phyloP scores from a whole-genome alignment of 140 eudicot species.

The Ambrosia hybrid region DNA sequence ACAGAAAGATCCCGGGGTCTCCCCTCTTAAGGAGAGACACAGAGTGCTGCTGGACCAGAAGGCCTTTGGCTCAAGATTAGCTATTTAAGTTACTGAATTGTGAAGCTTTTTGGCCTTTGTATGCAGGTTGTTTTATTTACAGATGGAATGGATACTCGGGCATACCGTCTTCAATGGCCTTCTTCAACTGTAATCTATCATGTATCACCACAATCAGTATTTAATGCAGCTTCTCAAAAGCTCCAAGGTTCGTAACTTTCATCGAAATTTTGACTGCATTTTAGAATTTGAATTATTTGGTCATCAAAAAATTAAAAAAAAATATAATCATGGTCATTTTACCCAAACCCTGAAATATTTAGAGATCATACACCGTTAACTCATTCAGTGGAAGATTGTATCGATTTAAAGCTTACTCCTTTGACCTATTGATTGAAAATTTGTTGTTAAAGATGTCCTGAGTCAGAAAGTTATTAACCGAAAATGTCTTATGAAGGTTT shows the following conservation, averaged over 20 bases:
- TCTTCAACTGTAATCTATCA: slow-evolving; percentile 71
- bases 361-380: not conserved
- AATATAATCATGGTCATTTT: not conserved
- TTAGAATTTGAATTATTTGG: not conserved
- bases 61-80: too few relatives aligned
- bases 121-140: slow-evolving; percentile 84
- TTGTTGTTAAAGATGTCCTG: not conserved
- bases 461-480: slow-evolving; percentile 1
- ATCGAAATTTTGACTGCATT: not conserved
- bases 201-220: slow-evolving; percentile 66
- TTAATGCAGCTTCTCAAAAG: slow-evolving; percentile 47
- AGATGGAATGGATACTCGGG: slow-evolving; percentile 97
- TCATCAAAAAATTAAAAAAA: too few relatives aligned
- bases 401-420: not conserved
- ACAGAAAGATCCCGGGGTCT: too few relatives aligned
- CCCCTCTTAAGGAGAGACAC: too few relatives aligned
- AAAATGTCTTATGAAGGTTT: slow-evolving; percentile 33
- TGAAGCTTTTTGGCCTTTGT: slow-evolving; percentile 3
- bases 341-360: not conserved
- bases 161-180: slow-evolving; percentile 90
- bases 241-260: slow-evolving; percentile 56
- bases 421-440: not conserved
- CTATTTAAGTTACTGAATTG: not conserved
- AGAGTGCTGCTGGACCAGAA: too few relatives aligned
- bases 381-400: not conserved